A percentile compares a stretch with the other conserved stretches of the same genome.
phyloP scores from a whole-genome alignment of 176 grass and related monocot genomes.

The Coix lacrymajobi region DNA sequence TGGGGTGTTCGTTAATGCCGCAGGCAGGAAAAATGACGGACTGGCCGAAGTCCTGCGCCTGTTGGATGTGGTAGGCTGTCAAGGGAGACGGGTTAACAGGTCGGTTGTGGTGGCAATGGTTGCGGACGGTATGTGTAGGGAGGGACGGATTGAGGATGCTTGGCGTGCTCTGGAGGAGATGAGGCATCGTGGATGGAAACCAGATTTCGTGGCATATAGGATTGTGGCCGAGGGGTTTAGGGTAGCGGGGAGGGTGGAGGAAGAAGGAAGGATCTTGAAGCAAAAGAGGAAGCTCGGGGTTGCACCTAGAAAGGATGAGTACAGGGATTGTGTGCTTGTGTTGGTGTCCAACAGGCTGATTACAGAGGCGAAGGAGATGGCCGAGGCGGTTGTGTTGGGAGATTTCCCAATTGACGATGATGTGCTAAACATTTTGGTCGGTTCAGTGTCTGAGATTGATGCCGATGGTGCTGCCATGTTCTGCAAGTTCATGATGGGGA shows the following conservation, averaged over 20 bases:
- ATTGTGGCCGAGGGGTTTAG: conserved; percentile 68
- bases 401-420: conserved; percentile 68
- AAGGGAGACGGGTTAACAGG: conserved; percentile 19
- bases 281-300: conserved; percentile 86
- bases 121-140: conserved; percentile 46
- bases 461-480: conserved; percentile 51
- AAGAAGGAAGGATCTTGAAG: conserved; percentile 70
- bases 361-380: conserved; percentile 74
- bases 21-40: conserved; percentile 28
- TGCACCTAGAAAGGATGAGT: conserved; percentile 64
- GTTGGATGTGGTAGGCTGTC: conserved; percentile 26
- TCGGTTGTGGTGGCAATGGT: conserved; percentile 57
- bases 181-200: conserved; percentile 50
- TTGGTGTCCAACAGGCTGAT: conserved; percentile 48
- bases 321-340: conserved; percentile 50
- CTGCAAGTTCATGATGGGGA: conserved; percentile 72
- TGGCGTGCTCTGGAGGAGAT: conserved; percentile 60
- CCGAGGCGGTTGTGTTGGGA: conserved; percentile 59
- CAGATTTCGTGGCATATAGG: conserved; percentile 82
- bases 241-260: conserved; percentile 33
- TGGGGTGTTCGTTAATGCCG: conserved; percentile 50
- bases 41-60: conserved; percentile 31
- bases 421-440: conserved; percentile 58
- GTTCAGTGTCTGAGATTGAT: conserved; percentile 59
- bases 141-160: conserved; percentile 59